Evolutionary conservation across 2,329 filamentous ascomycete species (phyloP), one percentile per base, ranked within the genome.

Genomic region (Nothophoma quercina): DNA sequence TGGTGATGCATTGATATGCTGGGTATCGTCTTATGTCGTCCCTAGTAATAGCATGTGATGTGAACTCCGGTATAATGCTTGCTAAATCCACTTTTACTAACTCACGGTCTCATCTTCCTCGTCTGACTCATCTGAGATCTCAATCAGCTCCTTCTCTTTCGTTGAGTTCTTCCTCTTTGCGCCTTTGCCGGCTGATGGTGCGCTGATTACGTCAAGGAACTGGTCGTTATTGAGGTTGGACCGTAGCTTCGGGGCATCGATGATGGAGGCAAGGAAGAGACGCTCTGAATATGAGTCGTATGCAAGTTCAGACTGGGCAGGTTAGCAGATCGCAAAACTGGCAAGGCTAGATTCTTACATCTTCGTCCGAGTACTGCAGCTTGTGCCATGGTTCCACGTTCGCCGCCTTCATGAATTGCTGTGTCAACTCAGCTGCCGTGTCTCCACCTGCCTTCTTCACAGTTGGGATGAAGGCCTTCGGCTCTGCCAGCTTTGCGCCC

Each of bases 381-480:
- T 82, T 84, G 59, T 85, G 84, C 95, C 95, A 99, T 50, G 82
- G 79, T 71, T 99, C 93, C 44, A 86, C 84, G 77, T 96, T 90
- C 34, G 96, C 91, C 35, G 82, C 78, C 63, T 88, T 85, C 59
- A 98, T 83, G 23, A 91, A 85, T 56, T 84, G 87, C 79, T 89
- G 95, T 28, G 86, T 93, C 61, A 89, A 84, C 19, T 85, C 86
- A 10, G 85, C 81, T 12, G 83, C 79, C 43, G 88, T 88, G 49
- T 86, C 86, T 62, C 89, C 86, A 38, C 85, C 84, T 1, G 85
- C 84, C 29, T 87, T 86, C 79, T 96, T 96, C 68, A 96, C 87
- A 23, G 90, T 91, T 79, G 96, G 90, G 74, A 95, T 89, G 64
- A 96, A 90, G 13, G 90, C 88, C 58, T 89, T 88, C 19, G 89